Percentiles rank a stretch among this genome's conserved stretches.
These are phyloP conservation scores for Ichthyophthirius multifiliis DNA, from an alignment of 169 alveolate genomes.

Conservation along the genomic window DNA sequence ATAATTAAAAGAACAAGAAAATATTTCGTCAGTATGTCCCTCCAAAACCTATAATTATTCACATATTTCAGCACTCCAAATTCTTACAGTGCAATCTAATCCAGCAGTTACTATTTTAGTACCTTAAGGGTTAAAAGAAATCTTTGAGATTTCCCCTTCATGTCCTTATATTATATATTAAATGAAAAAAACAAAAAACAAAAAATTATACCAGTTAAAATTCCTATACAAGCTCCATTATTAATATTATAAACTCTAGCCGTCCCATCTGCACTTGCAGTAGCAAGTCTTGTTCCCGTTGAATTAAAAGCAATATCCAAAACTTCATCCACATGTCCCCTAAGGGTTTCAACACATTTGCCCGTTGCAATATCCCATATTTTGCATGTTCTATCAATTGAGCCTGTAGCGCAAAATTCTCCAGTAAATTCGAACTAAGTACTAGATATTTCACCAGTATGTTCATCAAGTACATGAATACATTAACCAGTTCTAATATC, in stretches of 20 bases:
- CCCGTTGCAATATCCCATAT: slow-evolving; percentile 59
- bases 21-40: slow-evolving; percentile 84
- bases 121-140: slow-evolving; percentile 86
- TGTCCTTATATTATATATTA: slow-evolving; percentile 79
- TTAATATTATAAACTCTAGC: slow-evolving; percentile 84
- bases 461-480: slow-evolving; percentile 79
- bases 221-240: slow-evolving; percentile 78
- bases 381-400: slow-evolving; percentile 73
- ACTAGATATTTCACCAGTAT: slow-evolving; percentile 85
- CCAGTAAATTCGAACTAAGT: slow-evolving; percentile 89
- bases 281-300: slow-evolving; percentile 83
- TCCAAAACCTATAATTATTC: slow-evolving; percentile 75
- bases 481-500: slow-evolving; percentile 87
- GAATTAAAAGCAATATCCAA: slow-evolving; percentile 85
- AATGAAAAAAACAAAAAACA: too few species aligned
- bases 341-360: slow-evolving; percentile 76
- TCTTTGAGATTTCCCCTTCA: slow-evolving; percentile 85
- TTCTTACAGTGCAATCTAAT: slow-evolving; percentile 80
- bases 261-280: slow-evolving; percentile 85
- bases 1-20: slow-evolving; percentile 86
- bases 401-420: slow-evolving; percentile 83
- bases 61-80: slow-evolving; percentile 86
- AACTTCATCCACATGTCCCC: slow-evolving; percentile 86
- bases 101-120: slow-evolving; percentile 82
- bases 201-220: slow-evolving; percentile 51